A percentile compares a stretch with the other conserved stretches of the same genome.
Conservation (phyloP, 257 asterid genomes). For the Haberlea rhodopensis region DNA sequence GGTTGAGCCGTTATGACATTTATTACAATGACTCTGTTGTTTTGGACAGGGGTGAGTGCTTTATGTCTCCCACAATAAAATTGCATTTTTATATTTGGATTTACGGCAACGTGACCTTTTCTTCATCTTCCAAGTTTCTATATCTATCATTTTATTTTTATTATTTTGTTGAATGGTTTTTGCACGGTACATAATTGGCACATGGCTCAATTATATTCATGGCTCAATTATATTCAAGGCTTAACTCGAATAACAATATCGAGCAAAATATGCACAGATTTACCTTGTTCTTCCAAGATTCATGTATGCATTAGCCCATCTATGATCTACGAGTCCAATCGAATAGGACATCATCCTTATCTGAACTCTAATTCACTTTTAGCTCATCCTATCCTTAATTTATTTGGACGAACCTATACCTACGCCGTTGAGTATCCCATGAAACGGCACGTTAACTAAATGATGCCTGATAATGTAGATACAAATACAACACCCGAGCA, state of each 20-base stretch:
- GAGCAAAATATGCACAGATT: background rate
- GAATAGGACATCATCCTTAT: background rate
- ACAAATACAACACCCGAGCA: no score
- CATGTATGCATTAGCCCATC: background rate
- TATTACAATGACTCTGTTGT: constrained; percentile 89
- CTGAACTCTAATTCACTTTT: no score
- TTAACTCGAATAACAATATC: background rate
- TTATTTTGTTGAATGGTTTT: constrained; percentile 9
- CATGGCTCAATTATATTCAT: background rate
- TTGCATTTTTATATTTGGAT: constrained; percentile 14
- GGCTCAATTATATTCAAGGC: background rate
- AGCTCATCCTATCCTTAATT: no score
- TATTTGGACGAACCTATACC: no score
- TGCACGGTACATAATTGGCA: background rate
- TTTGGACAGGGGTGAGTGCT: constrained; percentile 80
- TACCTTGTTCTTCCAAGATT: background rate
- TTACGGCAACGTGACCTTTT: constrained; percentile 18
- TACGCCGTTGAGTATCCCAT: no score
- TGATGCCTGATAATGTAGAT: no score
- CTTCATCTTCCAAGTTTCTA: constrained; percentile 13
- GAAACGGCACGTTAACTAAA: no score
- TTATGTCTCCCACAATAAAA: constrained; percentile 8
- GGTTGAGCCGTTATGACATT: constrained; percentile 97
- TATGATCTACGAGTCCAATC: background rate
- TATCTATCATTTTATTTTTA: background rate